phyloP scores from a whole-genome alignment of 805 yeast species.

The Tetrapisispora pingtungensis region DNA sequence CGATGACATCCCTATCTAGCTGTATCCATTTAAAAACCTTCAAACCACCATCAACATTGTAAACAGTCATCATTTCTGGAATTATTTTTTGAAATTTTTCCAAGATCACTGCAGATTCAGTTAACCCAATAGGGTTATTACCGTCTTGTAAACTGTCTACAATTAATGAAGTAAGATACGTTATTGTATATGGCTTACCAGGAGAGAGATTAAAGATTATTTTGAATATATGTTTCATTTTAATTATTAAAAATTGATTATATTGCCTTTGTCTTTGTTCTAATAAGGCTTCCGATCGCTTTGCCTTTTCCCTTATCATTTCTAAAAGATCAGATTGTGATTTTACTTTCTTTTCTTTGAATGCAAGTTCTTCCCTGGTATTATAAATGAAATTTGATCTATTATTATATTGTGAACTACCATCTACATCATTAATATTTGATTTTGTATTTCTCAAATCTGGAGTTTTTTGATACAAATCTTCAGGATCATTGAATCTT shows the following conservation, averaged over 20 bases:
- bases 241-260: slow-evolving; percentile 20
- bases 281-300: slow-evolving; percentile 18
- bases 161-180: slow-evolving; percentile 18
- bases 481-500: slow-evolving; percentile 14
- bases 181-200: slow-evolving; percentile 23
- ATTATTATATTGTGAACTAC: background rate
- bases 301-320: slow-evolving; percentile 22
- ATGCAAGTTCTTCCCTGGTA: slow-evolving; percentile 12
- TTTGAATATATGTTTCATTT: slow-evolving; percentile 24
- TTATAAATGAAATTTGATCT: slow-evolving; percentile 12
- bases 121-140: slow-evolving; percentile 25
- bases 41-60: slow-evolving; percentile 20
- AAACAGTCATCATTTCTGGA: slow-evolving; percentile 10
- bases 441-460: background rate
- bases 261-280: slow-evolving; percentile 21
- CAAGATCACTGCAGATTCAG: slow-evolving; percentile 21
- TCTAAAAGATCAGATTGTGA: slow-evolving; percentile 19
- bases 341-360: slow-evolving; percentile 11
- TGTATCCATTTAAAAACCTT: slow-evolving; percentile 24
- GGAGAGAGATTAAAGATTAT: slow-evolving; percentile 17
- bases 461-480: slow-evolving; percentile 2
- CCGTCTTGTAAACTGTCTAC: slow-evolving; percentile 26
- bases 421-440: background rate
- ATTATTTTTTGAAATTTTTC: slow-evolving; percentile 13
- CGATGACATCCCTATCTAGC: slow-evolving; percentile 11